Base-by-base conservation (phyloP, 2,329 filamentous ascomycete species). In the Exserohilum rostratum region DNA sequence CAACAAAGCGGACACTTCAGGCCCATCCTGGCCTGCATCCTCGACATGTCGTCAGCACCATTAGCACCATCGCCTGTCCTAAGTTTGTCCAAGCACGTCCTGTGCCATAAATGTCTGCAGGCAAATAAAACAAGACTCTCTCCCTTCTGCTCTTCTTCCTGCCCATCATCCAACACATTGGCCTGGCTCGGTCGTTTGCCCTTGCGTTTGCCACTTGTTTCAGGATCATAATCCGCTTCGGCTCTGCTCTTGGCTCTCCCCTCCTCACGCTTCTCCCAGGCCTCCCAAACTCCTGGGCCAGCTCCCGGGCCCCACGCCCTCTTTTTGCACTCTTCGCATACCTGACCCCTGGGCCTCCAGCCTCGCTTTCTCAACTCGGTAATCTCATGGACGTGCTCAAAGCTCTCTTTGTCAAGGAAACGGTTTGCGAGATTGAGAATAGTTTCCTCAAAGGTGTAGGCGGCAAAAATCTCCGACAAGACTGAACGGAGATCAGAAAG, bases 401-500 rank as follows among this genome's bases (percentile, higher is more conserved):
- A 99, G 5, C 96, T 82, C 67, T 95, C 95, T 63, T 91, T 88
- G 59, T 96, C 93, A 0, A 99, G 82, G 51, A 99, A 86, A 3
- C 89, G 84, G 71, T 93, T 96, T 0, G 95, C 91, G 3, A 99
- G 84, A 1, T 85, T 83, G 17, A 99, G 83, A 13, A 99, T 90
- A 0, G 90, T 93, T 72, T 93, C 90, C 74, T 99, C 95, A 71
- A 98, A 97, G 0, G 92, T 89, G 72, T 99, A 99, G 0, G 95
- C 93, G 0, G 93, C 87, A 77, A 99, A 98, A 50, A 99, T 93
- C 11, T 93, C 95, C 1, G 86, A 82, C 2, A 99, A 83, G 0
- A 98, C 93, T 6, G 85, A 85, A 39, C 95, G 89, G 3, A 99
- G 83, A 70, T 98, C 92, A 1, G 91, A 88, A 1, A 99, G 81